Percentiles rank a stretch among this genome's conserved stretches.
Evolutionary conservation across 2,329 filamentous ascomycete species (phyloP).

Genomic region (Zymoseptoria crescenta): DNA sequence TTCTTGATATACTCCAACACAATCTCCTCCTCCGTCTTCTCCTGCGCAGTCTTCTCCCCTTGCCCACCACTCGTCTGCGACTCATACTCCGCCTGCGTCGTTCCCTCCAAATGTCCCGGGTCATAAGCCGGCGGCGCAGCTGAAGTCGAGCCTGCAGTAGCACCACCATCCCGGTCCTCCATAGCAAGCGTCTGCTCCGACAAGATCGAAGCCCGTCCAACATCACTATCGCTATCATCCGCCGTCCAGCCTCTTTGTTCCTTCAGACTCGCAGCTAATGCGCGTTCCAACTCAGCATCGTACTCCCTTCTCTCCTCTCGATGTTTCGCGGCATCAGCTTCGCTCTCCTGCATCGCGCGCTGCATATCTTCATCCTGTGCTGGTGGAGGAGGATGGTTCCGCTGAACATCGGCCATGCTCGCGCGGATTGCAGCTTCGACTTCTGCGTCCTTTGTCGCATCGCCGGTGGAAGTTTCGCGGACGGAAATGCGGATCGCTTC

Average conservation of each 20-base stretch:
- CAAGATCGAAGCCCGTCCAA: neutral
- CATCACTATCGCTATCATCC: conserved; percentile 6
- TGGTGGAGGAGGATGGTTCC: conserved; percentile 25
- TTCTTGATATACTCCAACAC: conserved; percentile 70
- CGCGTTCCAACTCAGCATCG: conserved; percentile 38
- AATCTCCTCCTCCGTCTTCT: conserved; percentile 59
- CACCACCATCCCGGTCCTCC: neutral
- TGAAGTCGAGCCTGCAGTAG: conserved; percentile 5
- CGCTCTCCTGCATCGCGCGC: conserved; percentile 44
- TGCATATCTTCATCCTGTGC: conserved; percentile 40
- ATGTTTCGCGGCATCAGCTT: conserved; percentile 29
- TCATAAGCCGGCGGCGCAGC: conserved; percentile 17
- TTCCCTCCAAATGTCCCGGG: conserved; percentile 23
- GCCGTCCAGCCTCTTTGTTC: conserved; percentile 30
- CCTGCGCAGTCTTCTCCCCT: conserved; percentile 25
- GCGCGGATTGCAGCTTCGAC: conserved; percentile 68
- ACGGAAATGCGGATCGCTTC: conserved; percentile 64
- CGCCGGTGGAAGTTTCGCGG: conserved; percentile 59
- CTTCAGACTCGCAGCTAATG: conserved; percentile 37
- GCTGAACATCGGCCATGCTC: conserved; percentile 54
- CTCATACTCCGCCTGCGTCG: conserved; percentile 20
- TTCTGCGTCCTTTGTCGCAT: conserved; percentile 59
- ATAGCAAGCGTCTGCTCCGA: conserved; percentile 10
- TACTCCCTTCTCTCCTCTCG: conserved; percentile 31
- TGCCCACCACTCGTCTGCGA: conserved; percentile 1